Evolutionary conservation across 139 green algal genomes (phyloP), one percentile per base, ranked within the genome.

Genomic region (Chlorella sorokiniana): DNA sequence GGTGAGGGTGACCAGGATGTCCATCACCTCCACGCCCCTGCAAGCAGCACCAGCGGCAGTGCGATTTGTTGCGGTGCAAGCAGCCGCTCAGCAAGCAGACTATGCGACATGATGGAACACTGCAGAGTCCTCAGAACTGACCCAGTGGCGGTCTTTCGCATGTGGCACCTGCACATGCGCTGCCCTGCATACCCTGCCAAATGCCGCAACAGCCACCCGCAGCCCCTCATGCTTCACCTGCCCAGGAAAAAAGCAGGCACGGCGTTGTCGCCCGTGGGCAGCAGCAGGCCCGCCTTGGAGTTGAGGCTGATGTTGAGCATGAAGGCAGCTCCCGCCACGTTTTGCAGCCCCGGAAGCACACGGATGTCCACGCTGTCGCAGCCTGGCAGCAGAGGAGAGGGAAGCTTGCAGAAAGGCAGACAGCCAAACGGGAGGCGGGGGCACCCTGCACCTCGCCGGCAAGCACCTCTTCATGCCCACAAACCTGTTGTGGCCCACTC

Each of bases 271-370:
- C 65, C 72, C 1, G 62, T 72, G 25, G 86, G 84, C 22, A 81
- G 33, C 64, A 93, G 78, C 20, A 61, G 23, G 25, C 83, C 86
- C 4, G 86, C 74, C 33, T 71, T 81, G 4, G 59, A 40, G 27
- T 73, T 77, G 68, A 93, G 87, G 27, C 56, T 85, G 27, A 95
- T 35, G 31, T 86, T 86, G 22, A 94, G 74, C 0, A 85, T 51
- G 62, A 90, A 94, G 8, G 81, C 44, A 0, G 91, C 90, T 1
- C 86, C 88, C 5, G 72, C 52, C 4, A 88, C 84, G 54, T 81
- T 67, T 0, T 76, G 42, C 7, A 90, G 83, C 4, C 88, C 91
- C 0, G 68, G 35, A 1, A 61, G 71, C 37, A 95, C 86, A 4
- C 61, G 52, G 61, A 87, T 83, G 10, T 70, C 38, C 48, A 95